Evolutionary conservation across 257 asterid genomes (phyloP).

Genomic region (Jaltomata sinuosa): DNA sequence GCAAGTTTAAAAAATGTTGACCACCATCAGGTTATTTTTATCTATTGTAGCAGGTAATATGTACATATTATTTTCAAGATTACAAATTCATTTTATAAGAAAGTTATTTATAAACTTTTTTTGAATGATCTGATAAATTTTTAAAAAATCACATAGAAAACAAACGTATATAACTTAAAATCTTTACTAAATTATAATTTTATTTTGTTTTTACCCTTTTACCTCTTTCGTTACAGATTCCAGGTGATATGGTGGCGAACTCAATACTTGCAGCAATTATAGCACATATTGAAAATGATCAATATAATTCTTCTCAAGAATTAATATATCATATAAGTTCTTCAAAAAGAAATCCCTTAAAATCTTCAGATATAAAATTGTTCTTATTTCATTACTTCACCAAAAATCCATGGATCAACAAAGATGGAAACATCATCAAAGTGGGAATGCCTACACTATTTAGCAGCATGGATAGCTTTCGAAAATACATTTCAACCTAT

Average conservation of each 20-base stretch:
- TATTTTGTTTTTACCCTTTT: too few relatives aligned
- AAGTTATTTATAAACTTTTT: not conserved
- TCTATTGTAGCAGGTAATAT: too few relatives aligned
- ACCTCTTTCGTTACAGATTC: conserved; percentile 25
- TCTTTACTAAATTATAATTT: not conserved
- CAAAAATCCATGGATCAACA: conserved; percentile 24
- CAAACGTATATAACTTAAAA: not conserved
- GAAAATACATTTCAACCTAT: conserved; percentile 29
- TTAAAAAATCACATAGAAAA: too few relatives aligned
- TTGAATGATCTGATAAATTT: not conserved
- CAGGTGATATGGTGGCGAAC: conserved; percentile 65
- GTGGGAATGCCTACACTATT: conserved; percentile 7
- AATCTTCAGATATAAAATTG: conserved; percentile 4
- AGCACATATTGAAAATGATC: not conserved
- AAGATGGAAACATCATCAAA: conserved; percentile 24
- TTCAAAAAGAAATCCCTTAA: conserved; percentile 33
- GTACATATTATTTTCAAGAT: too few relatives aligned
- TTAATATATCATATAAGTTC: conserved; percentile 46
- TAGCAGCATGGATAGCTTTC: conserved; percentile 37
- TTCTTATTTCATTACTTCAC: conserved; percentile 20
- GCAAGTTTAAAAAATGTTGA: not conserved
- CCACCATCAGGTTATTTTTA: too few relatives aligned
- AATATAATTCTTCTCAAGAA: not conserved
- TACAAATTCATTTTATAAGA: not conserved
- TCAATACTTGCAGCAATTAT: conserved; percentile 36